Evolutionary conservation across 1,139 yeast species (phyloP).

Genomic region (Pneumocystis jirovecii): DNA sequence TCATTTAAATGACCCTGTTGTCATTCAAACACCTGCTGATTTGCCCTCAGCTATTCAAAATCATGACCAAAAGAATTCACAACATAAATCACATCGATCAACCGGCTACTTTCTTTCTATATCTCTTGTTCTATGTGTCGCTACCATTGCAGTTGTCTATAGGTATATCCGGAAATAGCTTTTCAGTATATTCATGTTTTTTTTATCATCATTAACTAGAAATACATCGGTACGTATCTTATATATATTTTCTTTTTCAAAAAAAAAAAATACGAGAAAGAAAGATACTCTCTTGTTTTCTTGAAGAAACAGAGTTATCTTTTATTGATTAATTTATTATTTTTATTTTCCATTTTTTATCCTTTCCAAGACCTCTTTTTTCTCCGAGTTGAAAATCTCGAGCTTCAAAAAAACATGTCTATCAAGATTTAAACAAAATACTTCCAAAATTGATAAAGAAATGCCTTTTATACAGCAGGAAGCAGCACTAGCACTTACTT

Average conservation of each 20-base stretch:
- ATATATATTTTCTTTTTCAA: not conserved
- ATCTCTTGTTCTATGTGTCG: not conserved
- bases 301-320: not conserved
- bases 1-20: constrained; percentile 34
- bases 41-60: constrained; percentile 7
- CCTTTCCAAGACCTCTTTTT: not conserved
- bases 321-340: not conserved
- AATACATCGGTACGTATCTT: not conserved
- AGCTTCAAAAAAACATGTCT: not conserved
- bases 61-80: not conserved
- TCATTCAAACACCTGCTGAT: constrained; percentile 11
- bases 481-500: constrained; percentile 39
- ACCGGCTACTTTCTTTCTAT: not conserved
- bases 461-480: constrained; percentile 40
- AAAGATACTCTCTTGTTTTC: not conserved
- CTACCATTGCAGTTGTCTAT: not conserved
- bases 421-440: not conserved
- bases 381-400: not conserved
- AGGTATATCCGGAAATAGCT: not conserved
- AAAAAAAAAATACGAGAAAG: not conserved
- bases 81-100: not conserved
- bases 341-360: not conserved
- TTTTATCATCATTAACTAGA: not conserved
- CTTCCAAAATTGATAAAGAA: not conserved
- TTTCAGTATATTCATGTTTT: not conserved